These are phyloP conservation scores for Pleurotus pulmonarius DNA, from an alignment of 768 basidiomycete genomes.

Conservation along the genomic window DNA sequence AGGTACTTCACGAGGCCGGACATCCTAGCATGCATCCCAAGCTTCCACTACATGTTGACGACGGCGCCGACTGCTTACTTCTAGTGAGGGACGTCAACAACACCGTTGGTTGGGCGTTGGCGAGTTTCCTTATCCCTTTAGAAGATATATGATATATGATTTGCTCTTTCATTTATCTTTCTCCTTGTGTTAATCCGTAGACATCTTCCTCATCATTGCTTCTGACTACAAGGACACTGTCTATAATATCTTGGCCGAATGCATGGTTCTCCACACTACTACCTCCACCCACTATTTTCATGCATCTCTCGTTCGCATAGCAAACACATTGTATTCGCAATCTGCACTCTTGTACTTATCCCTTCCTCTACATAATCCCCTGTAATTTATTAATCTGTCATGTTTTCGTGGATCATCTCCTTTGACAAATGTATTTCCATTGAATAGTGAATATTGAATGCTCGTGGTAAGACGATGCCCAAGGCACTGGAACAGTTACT, in stretches of 20 bases:
- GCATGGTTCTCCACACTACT: too few relatives aligned
- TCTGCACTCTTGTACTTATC: background rate
- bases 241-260: background rate
- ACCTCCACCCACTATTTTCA: background rate
- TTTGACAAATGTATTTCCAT: background rate
- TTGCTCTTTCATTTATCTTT: constrained; percentile 9
- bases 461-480: too few relatives aligned
- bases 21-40: constrained; percentile 73
- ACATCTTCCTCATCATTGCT: too few relatives aligned
- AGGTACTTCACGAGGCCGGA: constrained; percentile 72
- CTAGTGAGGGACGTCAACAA: constrained; percentile 57
- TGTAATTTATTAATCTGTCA: background rate
- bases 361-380: background rate
- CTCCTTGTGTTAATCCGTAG: background rate
- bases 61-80: constrained; percentile 74
- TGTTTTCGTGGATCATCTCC: background rate
- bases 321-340: constrained; percentile 1
- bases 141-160: constrained; percentile 20
- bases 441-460: too few relatives aligned
- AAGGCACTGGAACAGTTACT: too few relatives aligned
- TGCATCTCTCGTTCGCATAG: background rate
- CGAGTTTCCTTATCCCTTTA: constrained; percentile 73
- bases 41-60: constrained; percentile 74
- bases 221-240: background rate
- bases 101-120: constrained; percentile 75